These are phyloP conservation scores for Antitrichia curtipendula DNA, from an alignment of 225 moss, liverwort and hornwort genomes.

Conservation along the genomic window DNA sequence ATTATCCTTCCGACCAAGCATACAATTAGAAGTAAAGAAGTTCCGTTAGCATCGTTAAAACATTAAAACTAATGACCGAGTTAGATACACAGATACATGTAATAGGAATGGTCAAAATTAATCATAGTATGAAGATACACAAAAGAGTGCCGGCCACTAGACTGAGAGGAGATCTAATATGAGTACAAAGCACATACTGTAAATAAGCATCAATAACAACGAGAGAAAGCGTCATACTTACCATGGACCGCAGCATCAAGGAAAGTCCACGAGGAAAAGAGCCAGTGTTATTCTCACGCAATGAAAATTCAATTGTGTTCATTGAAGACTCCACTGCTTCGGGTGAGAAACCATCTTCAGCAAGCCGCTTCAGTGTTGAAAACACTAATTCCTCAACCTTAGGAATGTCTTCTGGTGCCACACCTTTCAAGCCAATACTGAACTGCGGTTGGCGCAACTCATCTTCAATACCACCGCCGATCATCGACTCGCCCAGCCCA, in stretches of 20 bases:
- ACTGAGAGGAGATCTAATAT: not conserved
- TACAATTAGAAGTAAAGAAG: not conserved
- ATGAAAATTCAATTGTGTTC: slow-evolving; percentile 84
- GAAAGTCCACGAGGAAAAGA: slow-evolving; percentile 96
- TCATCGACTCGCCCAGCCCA: slow-evolving; percentile 77
- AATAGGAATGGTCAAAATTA: not conserved
- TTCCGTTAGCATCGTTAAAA: not conserved
- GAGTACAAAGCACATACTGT: not conserved
- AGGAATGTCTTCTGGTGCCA: slow-evolving; percentile 58
- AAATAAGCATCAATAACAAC: not conserved
- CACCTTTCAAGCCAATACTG: slow-evolving; percentile 87
- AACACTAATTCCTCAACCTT: slow-evolving; percentile 90
- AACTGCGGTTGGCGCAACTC: slow-evolving; percentile 93
- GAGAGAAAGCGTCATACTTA: slow-evolving; percentile 4
- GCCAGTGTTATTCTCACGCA: slow-evolving; percentile 95
- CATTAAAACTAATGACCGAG: not conserved
- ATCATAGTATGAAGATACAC: not conserved
- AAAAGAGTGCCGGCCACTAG: not conserved
- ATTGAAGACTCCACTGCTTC: slow-evolving; percentile 96
- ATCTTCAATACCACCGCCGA: slow-evolving; percentile 93
- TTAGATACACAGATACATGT: not conserved
- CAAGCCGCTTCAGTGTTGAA: slow-evolving; percentile 62
- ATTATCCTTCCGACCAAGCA: not conserved
- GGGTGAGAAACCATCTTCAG: slow-evolving; percentile 65
- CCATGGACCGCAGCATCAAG: slow-evolving; percentile 94